Base-by-base conservation (phyloP, 2,329 filamentous ascomycete species). In the Cercospora berteroae region DNA sequence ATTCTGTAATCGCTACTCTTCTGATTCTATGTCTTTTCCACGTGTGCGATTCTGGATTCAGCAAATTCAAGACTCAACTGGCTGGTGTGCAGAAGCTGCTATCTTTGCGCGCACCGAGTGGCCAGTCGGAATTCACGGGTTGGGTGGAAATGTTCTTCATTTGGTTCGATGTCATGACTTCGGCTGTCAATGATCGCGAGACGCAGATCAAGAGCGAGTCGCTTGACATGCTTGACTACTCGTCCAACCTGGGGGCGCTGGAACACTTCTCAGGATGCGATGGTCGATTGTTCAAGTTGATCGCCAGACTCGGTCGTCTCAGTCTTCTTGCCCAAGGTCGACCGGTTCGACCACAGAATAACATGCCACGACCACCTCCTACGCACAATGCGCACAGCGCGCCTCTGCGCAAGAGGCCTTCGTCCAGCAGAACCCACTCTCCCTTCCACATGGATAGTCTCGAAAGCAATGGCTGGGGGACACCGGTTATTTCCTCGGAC, bases 61-160 rank as follows among this genome's bases (percentile, higher is more conserved):
- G 92, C 20, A 94, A 94, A 75, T 97, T 97, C 80, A 92, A 93
- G 72, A 95, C 92, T 0, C 94, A 97, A 77, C 93, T 97, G 74
- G 93, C 93, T 0, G 94, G 94, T 0, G 93, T 97, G 44, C 94
- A 93, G 80, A 96, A 96, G 82, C 88, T 98, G 33, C 85, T 97
- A 10, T 87, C 89, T 4, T 87, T 97, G 81, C 87, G 93, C 67
- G 87, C 90, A 71, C 83, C 87, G 77, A 80, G 85, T 77, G 74
- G 88, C 75, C 79, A 87, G 56, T 83, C 83, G 12, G 82, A 88
- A 60, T 91, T 93, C 68, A 90, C 92, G 67, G 88, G 89, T 12
- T 97, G 94, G 94, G 94, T 97, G 82, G 92, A 96, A 74, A 89
- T 92, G 50, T 88, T 97, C 73, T 97, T 97, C 76, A 95, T 92